phyloP scores from a whole-genome alignment of 1,284 basidiomycete species.

The Ceratobasidium sp. region DNA sequence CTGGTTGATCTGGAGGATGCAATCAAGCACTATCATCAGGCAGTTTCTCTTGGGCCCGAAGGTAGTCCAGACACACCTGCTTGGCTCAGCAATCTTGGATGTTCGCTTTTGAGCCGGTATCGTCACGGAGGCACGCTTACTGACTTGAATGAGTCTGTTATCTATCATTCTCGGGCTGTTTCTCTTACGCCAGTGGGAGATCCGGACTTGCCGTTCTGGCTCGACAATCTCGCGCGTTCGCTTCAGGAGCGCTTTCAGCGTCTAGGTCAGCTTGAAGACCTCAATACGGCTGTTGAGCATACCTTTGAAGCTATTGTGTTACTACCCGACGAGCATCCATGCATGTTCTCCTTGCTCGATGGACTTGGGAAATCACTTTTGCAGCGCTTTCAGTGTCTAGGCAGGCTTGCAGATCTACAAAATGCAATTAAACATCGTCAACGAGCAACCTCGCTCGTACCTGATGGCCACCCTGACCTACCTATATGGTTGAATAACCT shows the following conservation, averaged over 20 bases:
- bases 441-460: background rate
- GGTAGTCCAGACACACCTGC: background rate
- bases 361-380: background rate
- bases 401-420: background rate
- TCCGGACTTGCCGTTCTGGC: background rate
- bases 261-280: background rate
- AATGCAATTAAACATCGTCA: background rate
- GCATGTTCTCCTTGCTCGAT: background rate
- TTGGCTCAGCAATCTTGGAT: background rate
- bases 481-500: background rate
- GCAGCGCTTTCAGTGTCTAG: background rate
- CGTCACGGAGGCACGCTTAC: background rate
- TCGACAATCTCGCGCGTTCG: background rate
- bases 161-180: background rate
- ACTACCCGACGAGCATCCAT: background rate
- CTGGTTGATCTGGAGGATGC: background rate
- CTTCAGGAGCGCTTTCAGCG: background rate
- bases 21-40: background rate
- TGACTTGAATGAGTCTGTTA: background rate
- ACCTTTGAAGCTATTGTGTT: background rate
- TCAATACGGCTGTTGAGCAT: background rate
- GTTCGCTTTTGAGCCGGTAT: background rate
- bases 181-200: background rate
- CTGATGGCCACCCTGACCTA: background rate
- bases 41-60: background rate